Evolutionary conservation across 2,329 filamentous ascomycete genomes (phyloP).

Genomic region (Penicillium sp.): DNA sequence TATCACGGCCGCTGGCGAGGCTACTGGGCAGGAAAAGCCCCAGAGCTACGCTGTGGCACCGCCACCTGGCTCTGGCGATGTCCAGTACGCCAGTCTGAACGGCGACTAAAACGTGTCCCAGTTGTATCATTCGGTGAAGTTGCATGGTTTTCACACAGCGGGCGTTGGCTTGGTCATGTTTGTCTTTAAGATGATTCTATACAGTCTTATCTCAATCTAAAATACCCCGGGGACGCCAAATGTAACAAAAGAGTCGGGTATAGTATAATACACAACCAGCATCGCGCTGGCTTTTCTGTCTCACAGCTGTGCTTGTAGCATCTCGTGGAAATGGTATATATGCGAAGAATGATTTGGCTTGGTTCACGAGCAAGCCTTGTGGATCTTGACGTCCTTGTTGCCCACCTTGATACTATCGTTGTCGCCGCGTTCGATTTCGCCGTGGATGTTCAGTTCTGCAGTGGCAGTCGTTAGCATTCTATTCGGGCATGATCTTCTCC

Average conservation of each 20-base stretch:
- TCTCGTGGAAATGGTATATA: neutral
- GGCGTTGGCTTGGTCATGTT: slow-evolving; percentile 31
- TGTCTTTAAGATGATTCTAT: slow-evolving; percentile 16
- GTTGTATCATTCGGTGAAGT: slow-evolving; percentile 21
- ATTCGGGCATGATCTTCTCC: neutral
- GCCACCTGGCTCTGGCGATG: slow-evolving; percentile 72
- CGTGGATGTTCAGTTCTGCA: slow-evolving; percentile 79
- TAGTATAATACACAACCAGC: slow-evolving; percentile 35
- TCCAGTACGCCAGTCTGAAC: slow-evolving; percentile 78
- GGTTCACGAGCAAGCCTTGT: slow-evolving; percentile 38
- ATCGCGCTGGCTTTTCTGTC: neutral
- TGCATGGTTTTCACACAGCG: slow-evolving; percentile 28
- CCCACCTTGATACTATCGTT: slow-evolving; percentile 80
- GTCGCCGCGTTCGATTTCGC: slow-evolving; percentile 84
- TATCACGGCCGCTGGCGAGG: slow-evolving; percentile 40
- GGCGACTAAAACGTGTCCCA: slow-evolving; percentile 58
- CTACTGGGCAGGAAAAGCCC: slow-evolving; percentile 38
- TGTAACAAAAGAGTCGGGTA: slow-evolving; percentile 34
- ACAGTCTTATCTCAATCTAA: slow-evolving; percentile 23
- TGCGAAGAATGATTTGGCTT: neutral
- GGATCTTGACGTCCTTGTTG: slow-evolving; percentile 37
- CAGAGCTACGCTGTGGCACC: slow-evolving; percentile 57
- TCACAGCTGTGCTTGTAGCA: neutral
- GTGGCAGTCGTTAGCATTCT: slow-evolving; percentile 5
- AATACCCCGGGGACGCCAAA: slow-evolving; percentile 35